phyloP scores from a whole-genome alignment of 306 rosid species.

The Hippophae rhamnoides region DNA sequence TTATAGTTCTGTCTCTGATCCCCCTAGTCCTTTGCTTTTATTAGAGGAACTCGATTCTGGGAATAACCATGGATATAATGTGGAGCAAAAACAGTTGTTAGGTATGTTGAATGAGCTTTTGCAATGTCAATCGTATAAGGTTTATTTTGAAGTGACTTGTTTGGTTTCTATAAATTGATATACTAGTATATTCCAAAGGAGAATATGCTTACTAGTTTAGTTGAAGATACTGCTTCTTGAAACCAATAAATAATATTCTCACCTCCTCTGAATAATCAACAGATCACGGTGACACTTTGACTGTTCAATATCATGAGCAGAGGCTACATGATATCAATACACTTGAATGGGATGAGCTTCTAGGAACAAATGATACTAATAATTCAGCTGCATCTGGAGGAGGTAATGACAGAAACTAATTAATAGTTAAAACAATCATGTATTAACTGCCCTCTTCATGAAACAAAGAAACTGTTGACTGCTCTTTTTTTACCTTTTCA shows the following conservation, averaged over 20 bases:
- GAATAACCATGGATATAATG: conserved; percentile 31
- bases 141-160: too few species aligned
- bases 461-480: conserved; percentile 12
- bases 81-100: conserved; percentile 38
- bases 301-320: conserved; percentile 43
- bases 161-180: not conserved
- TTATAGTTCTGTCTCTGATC: conserved; percentile 64
- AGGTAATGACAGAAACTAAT: conserved; percentile 41
- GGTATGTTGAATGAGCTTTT: conserved; percentile 24
- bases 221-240: conserved; percentile 12
- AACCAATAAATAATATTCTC: conserved; percentile 11
- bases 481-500: too few species aligned
- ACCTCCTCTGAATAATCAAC: conserved; percentile 28
- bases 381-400: conserved; percentile 27
- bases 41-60: conserved; percentile 78
- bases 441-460: too few species aligned
- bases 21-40: conserved; percentile 43
- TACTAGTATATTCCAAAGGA: not conserved
- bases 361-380: conserved; percentile 40
- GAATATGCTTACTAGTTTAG: not conserved
- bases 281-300: conserved; percentile 35
- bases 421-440: conserved; percentile 17
- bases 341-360: conserved; percentile 98
- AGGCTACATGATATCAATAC: conserved; percentile 87
- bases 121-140: conserved; percentile 4